Evolutionary conservation across 495 filamentous ascomycete species (phyloP).

Genomic region (Pseudoneurospora amorphoporcata): DNA sequence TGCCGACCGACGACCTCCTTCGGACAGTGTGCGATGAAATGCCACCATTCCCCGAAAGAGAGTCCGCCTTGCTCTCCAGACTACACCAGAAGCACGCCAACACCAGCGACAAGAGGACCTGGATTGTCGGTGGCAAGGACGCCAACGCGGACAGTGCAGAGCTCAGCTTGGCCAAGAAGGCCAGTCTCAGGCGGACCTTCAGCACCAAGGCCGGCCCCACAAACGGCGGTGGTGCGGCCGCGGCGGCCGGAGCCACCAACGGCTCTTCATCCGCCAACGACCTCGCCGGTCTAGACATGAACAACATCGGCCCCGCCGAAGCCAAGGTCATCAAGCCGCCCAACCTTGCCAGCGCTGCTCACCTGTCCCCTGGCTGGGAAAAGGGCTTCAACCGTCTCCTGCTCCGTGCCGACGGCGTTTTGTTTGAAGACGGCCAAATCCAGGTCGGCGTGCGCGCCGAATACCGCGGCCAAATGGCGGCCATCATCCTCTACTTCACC

Average conservation of each 20-base stretch:
- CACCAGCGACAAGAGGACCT: constrained; percentile 88
- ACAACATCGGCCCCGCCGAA: constrained; percentile 40
- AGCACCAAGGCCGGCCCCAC: constrained; percentile 43
- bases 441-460: constrained; percentile 89
- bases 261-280: constrained; percentile 45
- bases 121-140: constrained; percentile 90
- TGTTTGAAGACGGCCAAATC: constrained; percentile 92
- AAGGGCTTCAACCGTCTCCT: constrained; percentile 79
- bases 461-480: constrained; percentile 88
- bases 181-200: constrained; percentile 79
- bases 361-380: constrained; percentile 92
- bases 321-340: constrained; percentile 50
- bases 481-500: constrained; percentile 87
- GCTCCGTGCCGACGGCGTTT: constrained; percentile 68
- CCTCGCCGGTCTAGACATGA: constrained; percentile 74
- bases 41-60: constrained; percentile 94
- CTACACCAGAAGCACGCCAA: constrained; percentile 88
- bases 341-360: constrained; percentile 85
- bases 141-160: constrained; percentile 76
- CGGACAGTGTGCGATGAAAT: constrained; percentile 98
- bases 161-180: constrained; percentile 69
- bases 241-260: constrained; percentile 47
- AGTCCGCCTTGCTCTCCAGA: constrained; percentile 82
- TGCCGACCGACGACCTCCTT: constrained; percentile 83
- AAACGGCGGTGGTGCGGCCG: constrained; percentile 44